These are phyloP conservation scores for Puccinia novopanici DNA, from an alignment of 1,284 basidiomycete species.

Conservation along the genomic window DNA sequence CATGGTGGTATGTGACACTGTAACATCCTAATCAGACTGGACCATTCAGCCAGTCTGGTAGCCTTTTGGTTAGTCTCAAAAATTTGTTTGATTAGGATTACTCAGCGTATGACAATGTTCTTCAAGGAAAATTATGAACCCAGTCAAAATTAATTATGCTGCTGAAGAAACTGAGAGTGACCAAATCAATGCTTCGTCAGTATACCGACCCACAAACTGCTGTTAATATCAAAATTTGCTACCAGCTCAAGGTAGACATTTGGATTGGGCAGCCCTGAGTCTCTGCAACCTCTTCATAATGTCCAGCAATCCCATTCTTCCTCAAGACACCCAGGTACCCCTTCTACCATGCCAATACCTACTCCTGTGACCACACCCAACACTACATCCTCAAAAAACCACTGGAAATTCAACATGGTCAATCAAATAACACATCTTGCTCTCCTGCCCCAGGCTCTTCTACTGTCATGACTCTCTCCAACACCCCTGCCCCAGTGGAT, in stretches of 20 bases:
- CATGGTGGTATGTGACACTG: too few relatives aligned
- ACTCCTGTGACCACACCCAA: conserved; percentile 26
- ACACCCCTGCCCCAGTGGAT: conserved; percentile 47
- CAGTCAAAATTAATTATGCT: background rate
- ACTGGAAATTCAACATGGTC: background rate
- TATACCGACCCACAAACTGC: background rate
- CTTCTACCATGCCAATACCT: conserved; percentile 27
- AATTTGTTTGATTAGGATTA: too few relatives aligned
- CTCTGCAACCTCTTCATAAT: background rate
- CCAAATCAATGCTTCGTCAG: background rate
- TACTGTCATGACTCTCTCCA: conserved; percentile 5
- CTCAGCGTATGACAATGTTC: too few relatives aligned
- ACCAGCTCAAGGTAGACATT: background rate
- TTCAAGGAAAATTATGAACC: background rate
- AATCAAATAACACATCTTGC: conserved; percentile 14
- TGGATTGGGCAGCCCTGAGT: background rate
- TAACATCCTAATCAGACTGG: too few relatives aligned
- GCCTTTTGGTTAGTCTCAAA: too few relatives aligned
- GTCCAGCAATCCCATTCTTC: conserved; percentile 16
- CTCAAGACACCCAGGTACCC: conserved; percentile 27
- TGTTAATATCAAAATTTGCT: background rate
- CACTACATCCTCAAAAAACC: conserved; percentile 21
- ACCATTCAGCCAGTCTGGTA: too few relatives aligned
- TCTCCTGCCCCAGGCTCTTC: conserved; percentile 27
- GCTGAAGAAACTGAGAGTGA: background rate